Conservation (phyloP, 2,329 filamentous ascomycete species). For the Pseudogymnoascus sp. region DNA sequence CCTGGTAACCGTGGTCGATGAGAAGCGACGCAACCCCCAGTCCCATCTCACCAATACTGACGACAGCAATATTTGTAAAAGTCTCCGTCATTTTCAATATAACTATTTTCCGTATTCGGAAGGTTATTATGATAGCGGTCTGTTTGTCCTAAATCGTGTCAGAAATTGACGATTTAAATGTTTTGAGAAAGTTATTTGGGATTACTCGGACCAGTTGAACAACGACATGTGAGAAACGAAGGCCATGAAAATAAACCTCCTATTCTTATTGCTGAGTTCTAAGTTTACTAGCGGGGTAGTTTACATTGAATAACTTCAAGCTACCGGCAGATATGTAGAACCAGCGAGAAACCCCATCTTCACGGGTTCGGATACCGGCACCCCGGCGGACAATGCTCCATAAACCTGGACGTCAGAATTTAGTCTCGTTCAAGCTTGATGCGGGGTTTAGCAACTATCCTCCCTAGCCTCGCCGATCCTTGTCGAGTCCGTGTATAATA, state of each 20-base stretch:
- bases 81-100: background rate
- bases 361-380: background rate
- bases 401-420: background rate
- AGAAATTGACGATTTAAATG: background rate
- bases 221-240: background rate
- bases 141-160: background rate
- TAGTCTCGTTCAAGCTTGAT: background rate
- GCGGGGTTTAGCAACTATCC: background rate
- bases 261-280: background rate
- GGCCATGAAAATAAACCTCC: background rate
- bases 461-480: background rate
- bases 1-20: constrained; percentile 44
- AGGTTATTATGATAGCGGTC: background rate
- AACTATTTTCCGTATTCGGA: background rate
- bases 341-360: background rate
- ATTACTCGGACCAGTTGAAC: background rate
- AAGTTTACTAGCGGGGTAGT: background rate
- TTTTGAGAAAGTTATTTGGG: background rate
- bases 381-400: background rate
- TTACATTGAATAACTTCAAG: background rate
- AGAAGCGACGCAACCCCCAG: constrained; percentile 51
- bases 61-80: constrained; percentile 39
- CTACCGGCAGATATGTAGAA: background rate
- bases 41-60: constrained; percentile 60
- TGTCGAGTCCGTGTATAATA: background rate